A percentile compares a stretch with the other conserved stretches of the same genome.
These are phyloP conservation scores for Balansia obtecta DNA, from an alignment of 2,329 filamentous ascomycete species.

Conservation along the genomic window DNA sequence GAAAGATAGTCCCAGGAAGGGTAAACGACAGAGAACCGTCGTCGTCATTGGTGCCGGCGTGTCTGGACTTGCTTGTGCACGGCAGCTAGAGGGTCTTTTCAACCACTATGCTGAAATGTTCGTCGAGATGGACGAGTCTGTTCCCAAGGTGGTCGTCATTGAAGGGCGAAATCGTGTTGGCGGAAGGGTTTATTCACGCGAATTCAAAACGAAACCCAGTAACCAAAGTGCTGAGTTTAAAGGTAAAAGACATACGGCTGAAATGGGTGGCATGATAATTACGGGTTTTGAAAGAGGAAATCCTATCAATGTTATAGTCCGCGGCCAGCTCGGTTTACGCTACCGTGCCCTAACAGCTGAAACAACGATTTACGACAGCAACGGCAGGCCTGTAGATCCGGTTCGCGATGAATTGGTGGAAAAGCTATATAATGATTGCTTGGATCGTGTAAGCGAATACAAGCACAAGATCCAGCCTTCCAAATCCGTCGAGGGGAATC, in stretches of 20 bases:
- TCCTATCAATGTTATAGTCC: slow-evolving; percentile 79
- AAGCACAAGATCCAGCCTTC: slow-evolving; percentile 63
- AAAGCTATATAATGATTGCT: slow-evolving; percentile 85
- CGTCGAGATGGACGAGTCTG: slow-evolving; percentile 49
- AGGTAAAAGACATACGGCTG: slow-evolving; percentile 62
- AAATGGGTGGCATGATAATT: slow-evolving; percentile 97
- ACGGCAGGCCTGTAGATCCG: slow-evolving; percentile 65
- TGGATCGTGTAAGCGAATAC: slow-evolving; percentile 84
- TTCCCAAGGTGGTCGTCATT: slow-evolving; percentile 65
- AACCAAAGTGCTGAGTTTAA: slow-evolving; percentile 38
- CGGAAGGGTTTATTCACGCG: slow-evolving; percentile 81
- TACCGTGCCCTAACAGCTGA: slow-evolving; percentile 72
- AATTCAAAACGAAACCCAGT: slow-evolving; percentile 45
- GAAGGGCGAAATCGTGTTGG: slow-evolving; percentile 83
- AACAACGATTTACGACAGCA: slow-evolving; percentile 81
- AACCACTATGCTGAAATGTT: slow-evolving; percentile 63
- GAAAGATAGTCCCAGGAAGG: slow-evolving; percentile 23
- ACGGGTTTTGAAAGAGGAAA: slow-evolving; percentile 95
- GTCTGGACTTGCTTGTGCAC: slow-evolving; percentile 80
- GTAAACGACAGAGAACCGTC: slow-evolving; percentile 54
- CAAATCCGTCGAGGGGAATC: slow-evolving; percentile 70
- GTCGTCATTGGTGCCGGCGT: slow-evolving; percentile 90
- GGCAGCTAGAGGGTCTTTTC: slow-evolving; percentile 81
- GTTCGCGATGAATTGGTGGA: slow-evolving; percentile 73
- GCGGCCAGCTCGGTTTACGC: slow-evolving; percentile 75